Base-by-base conservation (phyloP, 1,139 yeast species). In the Yamadazyma atlantica region DNA sequence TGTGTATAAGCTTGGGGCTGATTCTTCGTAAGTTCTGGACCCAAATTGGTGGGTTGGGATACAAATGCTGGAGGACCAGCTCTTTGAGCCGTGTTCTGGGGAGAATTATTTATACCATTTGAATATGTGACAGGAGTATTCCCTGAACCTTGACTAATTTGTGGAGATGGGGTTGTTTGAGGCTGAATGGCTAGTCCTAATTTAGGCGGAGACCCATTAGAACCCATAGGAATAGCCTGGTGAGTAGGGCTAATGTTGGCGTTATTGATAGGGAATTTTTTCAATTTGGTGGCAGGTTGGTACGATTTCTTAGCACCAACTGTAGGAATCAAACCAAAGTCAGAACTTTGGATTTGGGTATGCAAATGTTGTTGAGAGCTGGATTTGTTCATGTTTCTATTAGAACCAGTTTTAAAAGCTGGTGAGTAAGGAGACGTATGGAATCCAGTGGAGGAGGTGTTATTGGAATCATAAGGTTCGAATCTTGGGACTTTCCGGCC, bases 381-480 rank as follows among this genome's bases (percentile, higher is more conserved):
- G 2, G 73, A 65, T 44, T 70, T 69, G 45, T 63, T 68, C 41
- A 63, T 54, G 40, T 64, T 62, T 43, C 74, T 50, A 44, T 64
- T 64, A 6, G 67, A 52, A 3, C 74, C 74, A 12, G 62, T 62
- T 40, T 66, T 70, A 26, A 70, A 34, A 1, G 64, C 55, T 2
- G 69, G 69, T n/a, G 62, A 55, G 45, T 53, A 61, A n/a, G 61
- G 53, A 11, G 61, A 45, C 8, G 56, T 37, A 19, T 58, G 41
- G 6, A 27, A 28, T 24, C 52, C 47, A 37, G 30, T 45, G 22
- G 31, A 17, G 5, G 22, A 7, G 36, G 38, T 40, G 1, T 73
- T 69, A 33, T 57, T 58, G 4, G 82, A 63, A 34, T 77, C 77
- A 56, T 82, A 88, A 4, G 73, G 72, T 44, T 71, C 77, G 40